phyloP scores from a whole-genome alignment of 352 stramenopile species.

The Thraustochytrium sp. region DNA sequence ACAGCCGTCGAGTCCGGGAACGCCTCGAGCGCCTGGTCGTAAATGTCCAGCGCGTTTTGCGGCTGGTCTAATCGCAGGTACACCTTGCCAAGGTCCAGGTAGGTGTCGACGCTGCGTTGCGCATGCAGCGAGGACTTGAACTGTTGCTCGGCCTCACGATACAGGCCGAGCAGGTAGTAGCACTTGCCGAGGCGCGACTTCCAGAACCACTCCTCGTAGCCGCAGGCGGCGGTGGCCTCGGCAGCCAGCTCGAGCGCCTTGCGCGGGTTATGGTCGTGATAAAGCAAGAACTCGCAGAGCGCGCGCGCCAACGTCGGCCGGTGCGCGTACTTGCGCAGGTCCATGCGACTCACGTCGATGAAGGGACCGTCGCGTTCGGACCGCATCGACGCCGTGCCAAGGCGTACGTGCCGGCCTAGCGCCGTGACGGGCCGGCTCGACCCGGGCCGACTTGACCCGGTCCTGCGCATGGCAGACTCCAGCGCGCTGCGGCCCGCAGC shows the following conservation, averaged over 20 bases:
- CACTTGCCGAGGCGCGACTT: slow-evolving; percentile 85
- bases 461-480: slow-evolving; percentile 43
- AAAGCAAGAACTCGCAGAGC: slow-evolving; percentile 81
- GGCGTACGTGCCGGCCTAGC: slow-evolving; percentile 74
- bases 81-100: slow-evolving; percentile 85
- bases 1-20: slow-evolving; percentile 73
- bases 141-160: slow-evolving; percentile 85
- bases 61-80: slow-evolving; percentile 86
- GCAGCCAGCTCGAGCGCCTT: slow-evolving; percentile 82
- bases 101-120: slow-evolving; percentile 78
- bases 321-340: slow-evolving; percentile 78
- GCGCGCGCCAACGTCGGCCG: slow-evolving; percentile 72
- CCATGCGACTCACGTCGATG: slow-evolving; percentile 78
- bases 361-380: slow-evolving; percentile 63
- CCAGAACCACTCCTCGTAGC: slow-evolving; percentile 91
- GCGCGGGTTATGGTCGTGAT: slow-evolving; percentile 81
- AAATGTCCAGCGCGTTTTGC: slow-evolving; percentile 78
- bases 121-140: slow-evolving; percentile 76
- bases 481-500: not conserved
- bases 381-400: slow-evolving; percentile 81
- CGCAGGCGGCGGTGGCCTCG: slow-evolving; percentile 64
- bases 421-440: slow-evolving; percentile 76
- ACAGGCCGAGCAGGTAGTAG: slow-evolving; percentile 84
- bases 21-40: slow-evolving; percentile 59
- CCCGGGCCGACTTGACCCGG: slow-evolving; percentile 49